Percentiles rank a stretch among this genome's conserved stretches.
These are phyloP conservation scores for Antrodiella citrinella DNA, from an alignment of 768 basidiomycete species.

Conservation along the genomic window DNA sequence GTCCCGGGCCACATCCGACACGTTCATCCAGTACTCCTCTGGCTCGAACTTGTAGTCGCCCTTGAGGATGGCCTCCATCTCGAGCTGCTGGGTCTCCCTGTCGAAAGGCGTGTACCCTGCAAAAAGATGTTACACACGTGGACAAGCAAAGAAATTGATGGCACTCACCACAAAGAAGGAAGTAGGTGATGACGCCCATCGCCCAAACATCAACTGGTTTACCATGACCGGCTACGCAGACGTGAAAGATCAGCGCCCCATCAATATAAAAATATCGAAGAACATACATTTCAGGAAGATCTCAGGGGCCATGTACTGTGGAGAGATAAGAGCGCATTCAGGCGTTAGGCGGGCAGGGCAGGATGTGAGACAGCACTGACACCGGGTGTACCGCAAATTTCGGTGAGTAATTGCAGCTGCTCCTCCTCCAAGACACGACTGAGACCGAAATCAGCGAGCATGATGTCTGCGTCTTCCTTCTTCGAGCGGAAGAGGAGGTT, in stretches of 20 bases:
- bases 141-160: neutral
- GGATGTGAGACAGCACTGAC: conserved; percentile 28
- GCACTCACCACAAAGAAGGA: conserved; percentile 63
- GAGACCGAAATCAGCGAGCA: conserved; percentile 96
- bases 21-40: conserved; percentile 80
- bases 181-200: conserved; percentile 98
- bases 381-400: conserved; percentile 93
- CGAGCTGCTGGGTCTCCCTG: conserved; percentile 76
- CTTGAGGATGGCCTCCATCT: conserved; percentile 92
- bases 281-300: conserved; percentile 85
- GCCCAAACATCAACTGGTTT: conserved; percentile 97
- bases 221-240: conserved; percentile 66
- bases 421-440: conserved; percentile 87
- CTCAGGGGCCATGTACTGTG: conserved; percentile 89
- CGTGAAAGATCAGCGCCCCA: too few species aligned
- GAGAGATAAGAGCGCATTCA: neutral
- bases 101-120: conserved; percentile 94
- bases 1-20: conserved; percentile 72
- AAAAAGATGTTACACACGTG: neutral
- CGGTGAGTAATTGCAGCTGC: conserved; percentile 80
- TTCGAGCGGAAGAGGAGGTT: conserved; percentile 91
- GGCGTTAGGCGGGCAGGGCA: too few species aligned
- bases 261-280: too few species aligned
- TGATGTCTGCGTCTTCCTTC: conserved; percentile 87
- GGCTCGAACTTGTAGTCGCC: conserved; percentile 93